A percentile compares a stretch with the other conserved stretches of the same genome.
These are phyloP conservation scores for Hymenoscyphus salicellus DNA, from an alignment of 2,329 filamentous ascomycete genomes.

Conservation along the genomic window DNA sequence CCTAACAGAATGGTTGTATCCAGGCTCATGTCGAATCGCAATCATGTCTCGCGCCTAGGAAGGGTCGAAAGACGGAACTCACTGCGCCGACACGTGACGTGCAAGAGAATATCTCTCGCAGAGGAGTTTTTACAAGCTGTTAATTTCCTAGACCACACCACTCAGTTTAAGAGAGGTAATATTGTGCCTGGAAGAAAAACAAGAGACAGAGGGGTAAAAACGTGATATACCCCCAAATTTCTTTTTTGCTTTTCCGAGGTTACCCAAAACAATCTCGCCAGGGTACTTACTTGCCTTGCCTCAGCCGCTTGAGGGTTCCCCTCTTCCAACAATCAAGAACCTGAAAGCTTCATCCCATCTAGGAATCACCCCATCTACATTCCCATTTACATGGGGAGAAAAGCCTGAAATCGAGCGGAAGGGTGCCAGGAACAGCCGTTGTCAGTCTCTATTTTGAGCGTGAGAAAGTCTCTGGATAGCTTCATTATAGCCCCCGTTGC, in stretches of 20 bases:
- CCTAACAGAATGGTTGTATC: too few species aligned
- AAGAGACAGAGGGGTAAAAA: too few species aligned
- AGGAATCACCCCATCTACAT: neutral
- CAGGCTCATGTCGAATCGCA: too few species aligned
- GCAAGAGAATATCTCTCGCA: too few species aligned
- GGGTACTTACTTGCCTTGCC: neutral
- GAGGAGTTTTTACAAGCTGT: too few species aligned
- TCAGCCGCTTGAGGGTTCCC: neutral
- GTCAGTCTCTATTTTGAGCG: constrained; percentile 7
- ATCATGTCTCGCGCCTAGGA: too few species aligned
- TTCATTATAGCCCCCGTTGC: constrained; percentile 13
- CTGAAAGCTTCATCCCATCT: neutral
- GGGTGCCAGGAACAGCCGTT: constrained; percentile 22
- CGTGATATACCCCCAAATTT: too few species aligned
- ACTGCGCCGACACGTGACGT: too few species aligned
- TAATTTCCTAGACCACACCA: too few species aligned
- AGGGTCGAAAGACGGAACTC: too few species aligned
- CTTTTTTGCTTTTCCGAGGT: neutral
- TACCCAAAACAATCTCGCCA: neutral
- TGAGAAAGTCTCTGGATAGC: neutral
- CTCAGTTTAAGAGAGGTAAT: too few species aligned
- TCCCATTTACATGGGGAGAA: neutral
- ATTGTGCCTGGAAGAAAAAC: too few species aligned
- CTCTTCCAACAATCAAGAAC: neutral
- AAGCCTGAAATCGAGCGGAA: neutral